Evolutionary conservation across 306 rosid species (phyloP), one percentile per base, ranked within the genome.

Genomic region (Dryas alaskensis): DNA sequence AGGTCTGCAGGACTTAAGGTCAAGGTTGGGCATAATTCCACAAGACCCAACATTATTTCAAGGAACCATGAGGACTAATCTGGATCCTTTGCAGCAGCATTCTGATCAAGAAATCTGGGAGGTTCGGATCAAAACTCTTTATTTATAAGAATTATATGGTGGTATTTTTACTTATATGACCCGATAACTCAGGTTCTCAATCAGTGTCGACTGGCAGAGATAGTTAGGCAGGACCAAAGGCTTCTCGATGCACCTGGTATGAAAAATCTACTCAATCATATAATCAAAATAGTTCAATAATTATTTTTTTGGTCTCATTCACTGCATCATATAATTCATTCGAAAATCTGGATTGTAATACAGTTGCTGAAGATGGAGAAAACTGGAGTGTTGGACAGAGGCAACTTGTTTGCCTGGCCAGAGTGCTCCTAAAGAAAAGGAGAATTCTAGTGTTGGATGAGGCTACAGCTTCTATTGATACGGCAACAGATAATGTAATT

Each of bases 371-470:
- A 81, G 92, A 88, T 72, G 97, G 98, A 73, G 97, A 85, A 74
- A 93, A 91, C 78, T 93, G 97, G 98, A 93, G 98, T 54, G 97
- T 89, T 60, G 98, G 97, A 71, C 98, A 91, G 68, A 85, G 98
- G 81, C 98, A 93, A 69, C 96, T 91, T 58, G 96, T 93, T 73
- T 91, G 98, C 75, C 87, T 93, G n/a, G 97, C 92, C 13, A 82
- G 97, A 69, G 78, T 93, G 77, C 90, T 91, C 43, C 74, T 93
- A 49, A 91, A 89, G 85, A 93, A 84, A 73, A 83, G 94, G 68
- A 84, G 78, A 76, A 84, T 91, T 68, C 82, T 93, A 53, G 97
- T 91, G 42, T 85, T 93, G 59, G 98, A 93, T 59, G 98, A 93
- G 79, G 98, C 98, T 31, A 93, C 98, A 8, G 97, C 98, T 46